Base-by-base conservation (phyloP, 2,329 filamentous ascomycete species). In the Nannizzia gypsea region DNA sequence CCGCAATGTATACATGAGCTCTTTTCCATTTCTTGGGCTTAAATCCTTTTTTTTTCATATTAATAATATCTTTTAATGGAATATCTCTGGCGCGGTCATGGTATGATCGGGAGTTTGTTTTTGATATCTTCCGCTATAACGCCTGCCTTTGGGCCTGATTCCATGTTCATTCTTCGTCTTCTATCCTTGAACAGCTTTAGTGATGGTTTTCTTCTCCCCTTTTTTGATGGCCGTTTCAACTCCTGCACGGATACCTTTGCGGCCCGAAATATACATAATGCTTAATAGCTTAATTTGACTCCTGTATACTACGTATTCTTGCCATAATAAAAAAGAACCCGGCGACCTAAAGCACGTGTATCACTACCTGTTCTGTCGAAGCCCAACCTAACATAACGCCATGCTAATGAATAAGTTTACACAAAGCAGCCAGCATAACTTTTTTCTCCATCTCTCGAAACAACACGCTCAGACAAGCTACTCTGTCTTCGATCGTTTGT, bases 1-100 rank as follows among this genome's bases (percentile, higher is more conserved):
- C 31, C 50, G n/a, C 50, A 54, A 54, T 54, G 50, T 54, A 34
- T 54, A 54, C 24, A 54, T 54, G 50, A 34, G 50, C 28, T 54
- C 13, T 54, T 34, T 52, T 34, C 26, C 13, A 6, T 17, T 34
- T 54, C 50, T 34, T 13, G 3, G 24, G n/a, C 17, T 34, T 15
- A 50, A 4, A 50, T 24, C 26, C 26, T 52, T 52, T 3, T 15
- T 31, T 34, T 54, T n/a, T n/a, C n/a, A n/a, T n/a, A n/a, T n/a
- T 54, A 54, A n/a, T 54, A 31, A 17, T 54, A 31, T 54, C 15
- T 54, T 34, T 50, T 50, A 24, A 34, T 54, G 50, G 26, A 54
- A 34, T 54, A 34, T 54, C n/a, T 17, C 28, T 31, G 50, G 50
- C 50, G 50, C 26, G 50, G 26, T 31, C 34, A 54, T 6, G 50